phyloP scores from a whole-genome alignment of 257 asterid genomes.

The Galeopsis tetrahit region DNA sequence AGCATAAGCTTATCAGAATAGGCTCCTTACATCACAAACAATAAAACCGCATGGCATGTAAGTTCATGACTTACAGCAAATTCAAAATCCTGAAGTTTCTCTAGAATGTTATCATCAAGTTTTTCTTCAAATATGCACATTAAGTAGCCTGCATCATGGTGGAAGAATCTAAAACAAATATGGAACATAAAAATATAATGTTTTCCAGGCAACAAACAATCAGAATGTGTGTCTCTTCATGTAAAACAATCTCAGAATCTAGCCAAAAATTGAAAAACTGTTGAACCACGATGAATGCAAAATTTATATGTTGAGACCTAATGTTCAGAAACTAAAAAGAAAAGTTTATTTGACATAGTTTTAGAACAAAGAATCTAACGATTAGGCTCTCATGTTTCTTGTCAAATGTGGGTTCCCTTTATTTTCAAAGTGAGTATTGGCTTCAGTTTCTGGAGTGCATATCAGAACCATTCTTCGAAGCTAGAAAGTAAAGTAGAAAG shows the following conservation, averaged over 20 bases:
- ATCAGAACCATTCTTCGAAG: not conserved
- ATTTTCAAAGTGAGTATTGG: slow-evolving; percentile 9
- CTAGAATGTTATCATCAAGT: slow-evolving; percentile 63
- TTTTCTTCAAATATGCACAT: slow-evolving; percentile 87
- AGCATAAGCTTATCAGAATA: slow-evolving; percentile 36
- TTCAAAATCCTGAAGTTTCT: slow-evolving; percentile 85
- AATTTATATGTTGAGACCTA: not conserved
- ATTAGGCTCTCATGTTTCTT: not conserved
- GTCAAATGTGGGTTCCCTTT: not conserved
- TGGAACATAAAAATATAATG: slow-evolving; percentile 26
- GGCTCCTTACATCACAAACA: slow-evolving; percentile 12
- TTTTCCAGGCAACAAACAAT: slow-evolving; percentile 16
- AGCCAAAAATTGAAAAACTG: slow-evolving; percentile 11
- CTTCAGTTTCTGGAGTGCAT: slow-evolving; percentile 24
- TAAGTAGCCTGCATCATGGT: slow-evolving; percentile 76
- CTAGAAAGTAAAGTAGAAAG: not conserved
- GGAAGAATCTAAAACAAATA: slow-evolving; percentile 23
- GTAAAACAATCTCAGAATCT: slow-evolving; percentile 20
- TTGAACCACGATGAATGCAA: slow-evolving; percentile 8
- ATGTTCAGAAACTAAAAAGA: slow-evolving; percentile 14
- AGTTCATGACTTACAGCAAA: slow-evolving; percentile 69
- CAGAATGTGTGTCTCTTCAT: slow-evolving; percentile 5
- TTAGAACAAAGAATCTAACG: not conserved
- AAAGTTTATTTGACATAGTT: not conserved
- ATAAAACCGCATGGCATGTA: slow-evolving; percentile 22